Evolutionary conservation across 129 eudicot species (phyloP).

Genomic region (Artemisia annua): DNA sequence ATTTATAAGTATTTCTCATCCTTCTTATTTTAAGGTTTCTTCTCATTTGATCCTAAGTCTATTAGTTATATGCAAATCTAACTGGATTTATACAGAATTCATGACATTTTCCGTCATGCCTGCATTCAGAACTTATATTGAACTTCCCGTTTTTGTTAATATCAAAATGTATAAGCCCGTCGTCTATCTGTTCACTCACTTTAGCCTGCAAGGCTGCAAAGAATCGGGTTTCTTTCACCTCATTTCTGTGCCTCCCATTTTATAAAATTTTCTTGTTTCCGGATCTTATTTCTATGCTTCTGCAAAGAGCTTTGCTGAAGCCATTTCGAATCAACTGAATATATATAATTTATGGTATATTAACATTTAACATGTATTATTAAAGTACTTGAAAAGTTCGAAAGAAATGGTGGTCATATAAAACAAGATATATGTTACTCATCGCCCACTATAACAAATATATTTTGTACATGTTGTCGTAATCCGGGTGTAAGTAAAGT

Average conservation of each 20-base stretch:
- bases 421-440: no score
- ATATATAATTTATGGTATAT: constrained; percentile 62
- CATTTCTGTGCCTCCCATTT: constrained; percentile 87
- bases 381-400: no score
- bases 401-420: no score
- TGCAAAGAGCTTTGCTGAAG: constrained; percentile 59
- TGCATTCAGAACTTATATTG: constrained; percentile 44
- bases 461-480: no score
- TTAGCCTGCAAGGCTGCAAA: constrained; percentile 50
- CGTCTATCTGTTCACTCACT: constrained; percentile 49
- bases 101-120: constrained; percentile 31
- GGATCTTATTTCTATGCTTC: constrained; percentile 71
- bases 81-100: constrained; percentile 22
- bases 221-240: constrained; percentile 97
- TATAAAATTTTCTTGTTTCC: constrained; percentile 72
- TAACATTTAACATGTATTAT: no score
- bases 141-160: constrained; percentile 69
- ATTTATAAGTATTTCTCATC: no score
- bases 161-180: constrained; percentile 52
- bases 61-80: constrained; percentile 30
- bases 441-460: no score
- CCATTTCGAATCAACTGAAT: constrained; percentile 40
- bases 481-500: no score
- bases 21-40: no score
- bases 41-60: no score